Percentiles rank a stretch among this genome's conserved stretches.
These are phyloP conservation scores for Theobroma grandiflorum DNA, from an alignment of 441 rosid species.

Conservation along the genomic window DNA sequence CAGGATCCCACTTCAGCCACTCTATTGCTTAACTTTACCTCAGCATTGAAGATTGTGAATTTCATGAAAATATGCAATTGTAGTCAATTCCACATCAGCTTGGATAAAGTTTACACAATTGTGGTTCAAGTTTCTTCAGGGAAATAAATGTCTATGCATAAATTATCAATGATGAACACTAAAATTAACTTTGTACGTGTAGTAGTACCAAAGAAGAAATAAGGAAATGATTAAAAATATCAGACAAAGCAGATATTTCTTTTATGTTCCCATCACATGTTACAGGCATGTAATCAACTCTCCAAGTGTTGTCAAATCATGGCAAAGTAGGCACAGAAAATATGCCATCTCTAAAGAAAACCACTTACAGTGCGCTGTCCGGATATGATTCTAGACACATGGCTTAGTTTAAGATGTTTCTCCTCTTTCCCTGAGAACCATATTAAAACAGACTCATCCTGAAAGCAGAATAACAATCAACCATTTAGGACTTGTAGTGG, in stretches of 20 bases:
- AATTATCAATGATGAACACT: not conserved
- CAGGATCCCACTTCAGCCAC: not conserved
- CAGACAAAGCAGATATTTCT: not conserved
- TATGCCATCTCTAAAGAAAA: slow-evolving; percentile 10
- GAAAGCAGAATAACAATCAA: slow-evolving; percentile 43
- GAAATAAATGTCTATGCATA: not conserved
- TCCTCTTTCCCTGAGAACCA: slow-evolving; percentile 98
- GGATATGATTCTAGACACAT: slow-evolving; percentile 87
- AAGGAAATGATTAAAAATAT: slow-evolving; percentile 6
- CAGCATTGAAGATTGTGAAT: not conserved
- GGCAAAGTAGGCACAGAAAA: slow-evolving; percentile 13
- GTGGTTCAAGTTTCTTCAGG: slow-evolving; percentile 3
- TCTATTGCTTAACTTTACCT: not conserved
- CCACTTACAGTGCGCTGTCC: slow-evolving; percentile 98
- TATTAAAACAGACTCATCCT: slow-evolving; percentile 96
- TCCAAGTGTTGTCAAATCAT: slow-evolving; percentile 14
- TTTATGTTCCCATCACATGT: slow-evolving; percentile 10
- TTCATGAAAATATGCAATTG: slow-evolving; percentile 1
- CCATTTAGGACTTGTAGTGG: slow-evolving; percentile 24
- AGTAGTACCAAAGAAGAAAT: not conserved
- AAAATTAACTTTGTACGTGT: too few species aligned
- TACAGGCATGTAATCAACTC: slow-evolving; percentile 5
- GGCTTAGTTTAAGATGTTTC: slow-evolving; percentile 91
- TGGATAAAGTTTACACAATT: slow-evolving; percentile 8
- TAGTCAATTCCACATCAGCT: not conserved